Base-by-base conservation (phyloP, 2,329 filamentous ascomycete genomes). In the Phaeosphaeriaceae sp. region DNA sequence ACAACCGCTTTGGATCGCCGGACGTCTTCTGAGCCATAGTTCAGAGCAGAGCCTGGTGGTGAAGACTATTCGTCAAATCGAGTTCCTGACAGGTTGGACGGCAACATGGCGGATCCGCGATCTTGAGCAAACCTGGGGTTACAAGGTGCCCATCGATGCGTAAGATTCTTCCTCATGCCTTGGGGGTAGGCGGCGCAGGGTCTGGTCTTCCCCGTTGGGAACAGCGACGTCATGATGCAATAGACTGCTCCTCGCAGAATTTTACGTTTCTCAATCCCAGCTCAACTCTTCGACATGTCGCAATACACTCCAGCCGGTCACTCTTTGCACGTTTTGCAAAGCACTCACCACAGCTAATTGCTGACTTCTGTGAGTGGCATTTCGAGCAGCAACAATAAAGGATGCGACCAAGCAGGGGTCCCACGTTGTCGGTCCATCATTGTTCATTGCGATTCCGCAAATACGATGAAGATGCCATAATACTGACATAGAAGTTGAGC, bases 1-100 rank as follows among this genome's bases (percentile, higher is more conserved):
- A 4, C 85, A 87, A 60, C 85, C 85, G 1, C 74, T 87, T 0
- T 86, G 83, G 81, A 78, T 87, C 13, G 85, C 85, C 0, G 85
- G 84, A 0, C 78, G 80, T 36, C 70, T 86, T 0, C 77, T 87
- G 44, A 86, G 81, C 53, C 85, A 87, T 70, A 76, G 73, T 1
- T 77, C 78, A 0, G 78, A 81, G 57, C 78, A 80, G 58, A 64
- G 65, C 0, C 61, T 76, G 15, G 75, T 80, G 1, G 69, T 77
- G 22, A 77, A 79, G 53, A 73, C 83, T 3, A 83, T 86, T 44
- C 78, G 78, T 17, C 79, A 76, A 44, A 86, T 86, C 54, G 84
- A 86, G 62, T 70, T 76, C 5, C 76, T 80, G 59, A 86, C 82
- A 0, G 84, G 84, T 6, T 86, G 84, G 84, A 83, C 79, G 21